Base-by-base conservation (phyloP, 2,329 filamentous ascomycete species). In the Fusarium tuaranense region DNA sequence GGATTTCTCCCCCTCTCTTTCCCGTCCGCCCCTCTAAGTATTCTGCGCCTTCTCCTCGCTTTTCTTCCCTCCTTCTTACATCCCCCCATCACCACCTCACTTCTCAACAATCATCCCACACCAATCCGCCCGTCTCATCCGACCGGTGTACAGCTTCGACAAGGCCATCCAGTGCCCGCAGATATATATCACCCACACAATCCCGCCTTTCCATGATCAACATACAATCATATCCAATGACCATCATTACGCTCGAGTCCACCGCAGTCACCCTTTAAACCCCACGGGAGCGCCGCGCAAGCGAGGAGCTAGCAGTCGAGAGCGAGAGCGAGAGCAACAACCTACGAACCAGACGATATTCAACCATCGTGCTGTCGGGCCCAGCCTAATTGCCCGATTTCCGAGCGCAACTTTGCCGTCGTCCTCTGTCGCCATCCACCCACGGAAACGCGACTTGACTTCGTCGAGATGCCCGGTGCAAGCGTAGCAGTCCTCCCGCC, bases 181-280 rank as follows among this genome's bases (percentile, higher is more conserved):
- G 70, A 66, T 72, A 70, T 62, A 69, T 58, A 65, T 63, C 72
- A 76, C 61, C 70, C 70, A 74, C 69, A 74, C 72, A 78, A 77
- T 81, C 81, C 83, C 83, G 78, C 80, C 81, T 79, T 83, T 84
- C 82, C 80, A 84, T 84, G 83, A 84, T 80, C 80, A 83, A 80
- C 77, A 82, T 83, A 83, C 82, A 80, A 75, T 73, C 80, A 77
- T 80, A 77, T 80, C 83, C 82, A 85, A 92, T 92, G 90, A 91
- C 84, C 84, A 88, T 79, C 78, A 82, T 78, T 76, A 84, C 82
- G 78, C 81, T 77, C 85, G 75, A 87, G 86, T 87, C 87, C 86
- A 84, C 82, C 82, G 85, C 85, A 87, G 88, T 88, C 89, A 92
- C 90, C 88, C 91, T 92, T 92, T 92, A 90, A 92, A 90, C 84